phyloP scores from a whole-genome alignment of 140 eudicot genomes.

The Cichorium intybus region DNA sequence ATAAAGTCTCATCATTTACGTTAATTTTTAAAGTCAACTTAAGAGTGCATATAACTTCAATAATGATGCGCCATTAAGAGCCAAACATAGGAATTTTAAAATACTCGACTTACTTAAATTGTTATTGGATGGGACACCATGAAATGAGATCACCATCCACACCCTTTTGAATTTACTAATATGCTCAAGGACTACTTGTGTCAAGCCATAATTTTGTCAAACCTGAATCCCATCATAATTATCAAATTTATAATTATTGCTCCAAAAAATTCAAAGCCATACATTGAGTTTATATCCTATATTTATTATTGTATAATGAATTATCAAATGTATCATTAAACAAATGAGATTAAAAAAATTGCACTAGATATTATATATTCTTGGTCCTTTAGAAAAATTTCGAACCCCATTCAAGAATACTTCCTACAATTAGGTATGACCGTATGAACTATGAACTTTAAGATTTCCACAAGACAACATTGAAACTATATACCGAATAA shows the following conservation, averaged over 20 bases:
- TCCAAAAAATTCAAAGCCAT: no score
- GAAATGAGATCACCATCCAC: conserved; percentile 18
- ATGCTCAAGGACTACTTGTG: conserved; percentile 5
- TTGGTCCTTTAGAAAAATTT: no score
- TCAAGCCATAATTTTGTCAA: not conserved
- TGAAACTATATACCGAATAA: no score
- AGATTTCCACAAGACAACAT: no score
- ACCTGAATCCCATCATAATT: conserved; percentile 18
- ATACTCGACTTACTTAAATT: conserved; percentile 17
- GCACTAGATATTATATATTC: no score
- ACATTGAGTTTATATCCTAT: no score
- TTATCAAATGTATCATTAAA: no score
- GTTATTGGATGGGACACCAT: conserved; percentile 19
- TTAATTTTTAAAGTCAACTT: conserved; percentile 22
- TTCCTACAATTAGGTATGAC: no score
- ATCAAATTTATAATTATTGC: not conserved
- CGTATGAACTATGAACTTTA: no score
- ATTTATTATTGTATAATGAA: no score
- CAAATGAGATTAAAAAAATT: no score
- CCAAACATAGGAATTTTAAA: not conserved
- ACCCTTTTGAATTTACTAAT: not conserved
- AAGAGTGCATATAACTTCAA: conserved; percentile 16
- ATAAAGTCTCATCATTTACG: conserved; percentile 23
- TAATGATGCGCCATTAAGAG: conserved; percentile 17
- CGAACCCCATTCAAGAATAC: no score